Base-by-base conservation (phyloP, 371 early-diverging fungal genomes). In the Circinella minor region DNA sequence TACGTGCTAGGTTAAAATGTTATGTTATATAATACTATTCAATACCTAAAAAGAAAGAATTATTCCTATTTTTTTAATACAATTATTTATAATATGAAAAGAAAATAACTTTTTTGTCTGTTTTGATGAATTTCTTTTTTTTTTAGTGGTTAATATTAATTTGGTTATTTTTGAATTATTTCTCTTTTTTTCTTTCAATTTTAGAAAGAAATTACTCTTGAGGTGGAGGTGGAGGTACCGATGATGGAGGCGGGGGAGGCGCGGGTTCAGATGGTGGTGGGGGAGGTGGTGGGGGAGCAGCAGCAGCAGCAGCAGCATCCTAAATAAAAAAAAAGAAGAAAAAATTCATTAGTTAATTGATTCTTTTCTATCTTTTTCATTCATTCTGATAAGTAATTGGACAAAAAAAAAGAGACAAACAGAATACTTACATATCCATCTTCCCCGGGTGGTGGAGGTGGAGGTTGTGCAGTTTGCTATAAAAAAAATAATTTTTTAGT, bases 191-290 rank as follows among this genome's bases (percentile, higher is more conserved):
- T 11, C 20, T 5, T 5, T 34, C 57, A 57, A 55, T 18, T 17
- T 48, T n/a, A 51, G 17, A 14, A 54, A 5, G 46, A 20, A 39
- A 62, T 18, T 61, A 61, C 54, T 68, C 62, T 38, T 75, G 61
- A 47, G 78, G 82, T 46, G 81, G 82, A 36, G 82, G 81, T 34
- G 81, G 77, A 10, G 74, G 72, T 20, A 67, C 71, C 61, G 71
- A 69, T 18, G 80, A 70, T 17, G 77, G 71, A 55, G 81, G 78
- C 46, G 85, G 72, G 8, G 77, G 71, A 60, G 81, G 77, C 27
- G 85, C 78, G 10, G 77, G 70, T 37, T 68, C 71, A 55, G 68
- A 61, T 61, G 77, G 69, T 47, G 77, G 73, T 36, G 74, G 69
- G 46, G 77, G 71, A 55, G 74, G 77, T 4, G 77, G 74, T 36